Base-by-base conservation (phyloP, 179 eudicot species). In the Beta lomatogona region DNA sequence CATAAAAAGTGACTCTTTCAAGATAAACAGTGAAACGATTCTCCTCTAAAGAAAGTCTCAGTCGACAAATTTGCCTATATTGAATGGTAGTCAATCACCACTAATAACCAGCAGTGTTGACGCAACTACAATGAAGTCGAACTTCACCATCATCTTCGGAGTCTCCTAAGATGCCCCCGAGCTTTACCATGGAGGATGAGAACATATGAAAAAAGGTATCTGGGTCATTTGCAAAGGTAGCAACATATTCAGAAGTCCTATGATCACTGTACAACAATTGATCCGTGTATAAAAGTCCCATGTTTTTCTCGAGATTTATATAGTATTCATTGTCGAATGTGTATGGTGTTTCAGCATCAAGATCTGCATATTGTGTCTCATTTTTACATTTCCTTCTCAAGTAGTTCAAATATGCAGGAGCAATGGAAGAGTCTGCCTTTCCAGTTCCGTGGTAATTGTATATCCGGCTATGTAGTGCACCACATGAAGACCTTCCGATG, bases 281-380 rank as follows among this genome's bases (percentile, higher is more conserved):
- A 64, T 94, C 98, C 0, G 97, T 89, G 67, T 86, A 85, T 8
- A 91, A 71, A 0, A 93, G 85, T 1, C 97, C 98, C 94, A 88
- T 90, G 65, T 86, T 82, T 44, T 82, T 89, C 83, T 86, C 79
- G 11, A 94, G 88, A 75, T 93, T 94, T 48, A 63, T 83, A 86
- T 86, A 94, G 82, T 90, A 93, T 12, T 79, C 71, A 18, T 78
- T 87, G 79, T 94, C 97, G 9, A 94, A 91, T 14, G 55, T 66
- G 72, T 53, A 31, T 1, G 95, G 95, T 19, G 97, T 90, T 19
- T 57, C 70, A 7, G 90, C 89, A 78, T 94, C 98, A 2, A 94
- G 88, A 48, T 91, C 87, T 6, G 89, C 92, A 19, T 82, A 83
- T 19, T 74, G 83, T 0, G 90, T 81, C 5, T 88, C 87, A 77